Evolutionary conservation across 257 asterid genomes (phyloP), one percentile per base, ranked within the genome.

Genomic region (Forsythia viridissima): DNA sequence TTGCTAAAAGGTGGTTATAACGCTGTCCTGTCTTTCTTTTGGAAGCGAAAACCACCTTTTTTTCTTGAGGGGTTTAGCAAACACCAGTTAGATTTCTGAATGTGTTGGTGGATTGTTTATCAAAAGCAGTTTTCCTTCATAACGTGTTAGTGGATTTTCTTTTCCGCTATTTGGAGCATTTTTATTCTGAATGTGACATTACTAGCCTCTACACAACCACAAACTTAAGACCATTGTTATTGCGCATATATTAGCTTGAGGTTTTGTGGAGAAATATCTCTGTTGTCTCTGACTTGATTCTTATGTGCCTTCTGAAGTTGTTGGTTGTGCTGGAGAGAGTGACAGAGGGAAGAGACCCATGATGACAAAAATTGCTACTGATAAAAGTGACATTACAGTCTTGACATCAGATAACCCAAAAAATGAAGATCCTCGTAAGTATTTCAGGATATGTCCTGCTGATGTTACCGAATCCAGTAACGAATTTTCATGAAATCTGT

Each of bases 261-360:
- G 37, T 44, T 66, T 76, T 51, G 3, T 61, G 70, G 74, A 78
- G 42, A 18, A 71, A 34, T 21, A 36, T 73, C 72, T 76, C 63
- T 70, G 63, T 82, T 76, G 12, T 52, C 85, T 85, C 4, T 57
- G 77, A 88, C 82, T 34, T 36, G 75, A 68, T 66, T 71, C 72
- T 80, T n/a, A 59, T 65, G 12, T 71, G 63, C 75, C 78, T 67
- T 81, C 66, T 85, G 82, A 84, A 93, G 99, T 95, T 82, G 67
- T 90, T 80, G 99, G 99, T 76, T 93, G 97, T 79, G 80, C 40
- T 76, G 99, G 99, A 42, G 99, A 95, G 82, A 73, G 77, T 1
- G 97, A 93, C 44, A 89, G 98, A 88, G 98, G 98, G 71, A 93
- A 95, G 90, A 92, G 99, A 73, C 99, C 98, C 9, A 75, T 89